Conservation (phyloP, 495 filamentous ascomycete species). For the Hypoxylon perforatum region DNA sequence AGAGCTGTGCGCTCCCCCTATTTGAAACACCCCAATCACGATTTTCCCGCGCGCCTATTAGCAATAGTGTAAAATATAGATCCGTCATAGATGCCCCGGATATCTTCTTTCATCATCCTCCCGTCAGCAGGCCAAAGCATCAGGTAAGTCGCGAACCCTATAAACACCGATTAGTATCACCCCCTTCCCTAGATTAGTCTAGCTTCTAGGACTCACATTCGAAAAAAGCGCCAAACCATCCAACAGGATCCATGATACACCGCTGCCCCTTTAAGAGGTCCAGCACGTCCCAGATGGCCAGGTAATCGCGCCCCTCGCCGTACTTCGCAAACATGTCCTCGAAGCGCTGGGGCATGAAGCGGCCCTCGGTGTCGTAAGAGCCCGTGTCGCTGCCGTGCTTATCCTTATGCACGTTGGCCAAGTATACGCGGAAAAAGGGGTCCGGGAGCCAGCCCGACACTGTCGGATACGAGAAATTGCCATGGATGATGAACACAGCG, state of each 20-base stretch:
- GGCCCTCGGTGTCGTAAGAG: conserved; percentile 64
- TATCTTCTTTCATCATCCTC: conserved; percentile 47
- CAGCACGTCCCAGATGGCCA: conserved; percentile 49
- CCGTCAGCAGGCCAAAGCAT: conserved; percentile 52
- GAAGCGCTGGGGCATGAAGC: conserved; percentile 65
- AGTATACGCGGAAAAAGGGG: conserved; percentile 64
- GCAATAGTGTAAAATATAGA: conserved; percentile 54
- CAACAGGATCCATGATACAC: conserved; percentile 58
- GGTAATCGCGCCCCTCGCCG: conserved; percentile 46
- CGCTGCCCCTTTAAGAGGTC: conserved; percentile 55
- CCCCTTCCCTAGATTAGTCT: conserved; percentile 4
- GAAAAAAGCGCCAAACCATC: conserved; percentile 52
- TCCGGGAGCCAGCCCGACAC: conserved; percentile 54
- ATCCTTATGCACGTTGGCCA: conserved; percentile 62
- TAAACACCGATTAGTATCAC: conserved; percentile 6
- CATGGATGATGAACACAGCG: conserved; percentile 59
- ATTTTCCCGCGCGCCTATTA: conserved; percentile 12
- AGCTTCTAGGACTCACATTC: conserved; percentile 48
- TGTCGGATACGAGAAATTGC: conserved; percentile 64
- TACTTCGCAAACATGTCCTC: conserved; percentile 70
- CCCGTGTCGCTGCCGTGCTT: conserved; percentile 69
- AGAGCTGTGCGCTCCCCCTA: not conserved
- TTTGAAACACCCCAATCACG: conserved; percentile 19
- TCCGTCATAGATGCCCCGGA: conserved; percentile 49
- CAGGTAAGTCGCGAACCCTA: conserved; percentile 61